These are phyloP conservation scores for Gastrolobium villosum DNA, from an alignment of 306 rosid species.

Conservation along the genomic window DNA sequence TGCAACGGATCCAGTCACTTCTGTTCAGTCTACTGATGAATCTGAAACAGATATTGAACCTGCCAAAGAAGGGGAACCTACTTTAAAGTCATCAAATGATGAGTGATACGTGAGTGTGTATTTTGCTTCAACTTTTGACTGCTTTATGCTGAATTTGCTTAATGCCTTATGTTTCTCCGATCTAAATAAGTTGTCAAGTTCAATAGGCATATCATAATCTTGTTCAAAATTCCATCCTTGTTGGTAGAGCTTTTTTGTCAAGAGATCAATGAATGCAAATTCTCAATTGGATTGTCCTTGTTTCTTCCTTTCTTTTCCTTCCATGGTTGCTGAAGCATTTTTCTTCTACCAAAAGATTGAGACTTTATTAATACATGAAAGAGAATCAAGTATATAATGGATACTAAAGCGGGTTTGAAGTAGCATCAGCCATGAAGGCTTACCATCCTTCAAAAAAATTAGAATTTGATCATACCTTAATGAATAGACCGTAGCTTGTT, in stretches of 20 bases:
- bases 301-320: neutral
- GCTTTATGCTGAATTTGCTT: conserved; percentile 18
- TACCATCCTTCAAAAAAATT: neutral
- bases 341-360: too few species aligned
- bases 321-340: too few species aligned
- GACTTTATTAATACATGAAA: too few species aligned
- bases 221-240: conserved; percentile 36
- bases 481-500: neutral
- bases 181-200: conserved; percentile 35
- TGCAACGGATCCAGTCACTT: conserved; percentile 36
- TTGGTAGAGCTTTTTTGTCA: neutral
- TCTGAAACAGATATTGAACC: conserved; percentile 38
- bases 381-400: too few species aligned
- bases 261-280: conserved; percentile 18
- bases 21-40: too few species aligned
- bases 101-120: conserved; percentile 36
- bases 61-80: conserved; percentile 16
- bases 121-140: conserved; percentile 12
- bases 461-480: neutral
- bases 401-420: too few species aligned
- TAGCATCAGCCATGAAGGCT: neutral
- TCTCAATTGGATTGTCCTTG: neutral
- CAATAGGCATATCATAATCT: conserved; percentile 1
- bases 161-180: conserved; percentile 14
- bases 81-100: conserved; percentile 42